phyloP scores from a whole-genome alignment of 257 asterid species.

The Primulina eburnea region DNA sequence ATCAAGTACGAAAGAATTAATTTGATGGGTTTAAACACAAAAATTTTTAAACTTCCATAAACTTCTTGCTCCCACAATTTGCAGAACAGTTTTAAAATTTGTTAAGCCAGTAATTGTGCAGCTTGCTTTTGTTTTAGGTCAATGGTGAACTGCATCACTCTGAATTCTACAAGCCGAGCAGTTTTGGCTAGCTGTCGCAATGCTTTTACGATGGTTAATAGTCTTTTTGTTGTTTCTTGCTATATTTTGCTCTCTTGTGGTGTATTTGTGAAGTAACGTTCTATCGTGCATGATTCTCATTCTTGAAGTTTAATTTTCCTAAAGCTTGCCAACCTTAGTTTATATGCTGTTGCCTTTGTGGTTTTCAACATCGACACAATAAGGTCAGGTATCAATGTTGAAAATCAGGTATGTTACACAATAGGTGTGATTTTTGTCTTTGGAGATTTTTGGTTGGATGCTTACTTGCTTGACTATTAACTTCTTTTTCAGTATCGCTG shows the following conservation, averaged over 20 bases:
- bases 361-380: slow-evolving; percentile 53
- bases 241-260: neutral
- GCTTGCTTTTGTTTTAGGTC: slow-evolving; percentile 53
- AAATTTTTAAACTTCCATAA: neutral
- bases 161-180: slow-evolving; percentile 86
- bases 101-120: slow-evolving; percentile 2
- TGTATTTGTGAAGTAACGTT: slow-evolving; percentile 5
- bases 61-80: neutral
- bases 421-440: slow-evolving; percentile 4
- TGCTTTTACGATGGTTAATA: slow-evolving; percentile 84
- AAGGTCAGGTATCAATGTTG: slow-evolving; percentile 44
- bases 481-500: slow-evolving; percentile 69
- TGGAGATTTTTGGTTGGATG: neutral
- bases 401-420: slow-evolving; percentile 55
- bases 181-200: slow-evolving; percentile 94
- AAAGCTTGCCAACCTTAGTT: slow-evolving; percentile 87
- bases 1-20: neutral
- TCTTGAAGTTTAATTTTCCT: slow-evolving; percentile 11
- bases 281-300: slow-evolving; percentile 1
- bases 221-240: slow-evolving; percentile 23
- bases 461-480: slow-evolving; percentile 25
- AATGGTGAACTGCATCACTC: slow-evolving; percentile 95
- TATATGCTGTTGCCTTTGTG: slow-evolving; percentile 72
- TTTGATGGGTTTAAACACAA: neutral
- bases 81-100: neutral